Conservation (phyloP, 2,329 filamentous ascomycete genomes). For the Drechmeria coniospora region DNA sequence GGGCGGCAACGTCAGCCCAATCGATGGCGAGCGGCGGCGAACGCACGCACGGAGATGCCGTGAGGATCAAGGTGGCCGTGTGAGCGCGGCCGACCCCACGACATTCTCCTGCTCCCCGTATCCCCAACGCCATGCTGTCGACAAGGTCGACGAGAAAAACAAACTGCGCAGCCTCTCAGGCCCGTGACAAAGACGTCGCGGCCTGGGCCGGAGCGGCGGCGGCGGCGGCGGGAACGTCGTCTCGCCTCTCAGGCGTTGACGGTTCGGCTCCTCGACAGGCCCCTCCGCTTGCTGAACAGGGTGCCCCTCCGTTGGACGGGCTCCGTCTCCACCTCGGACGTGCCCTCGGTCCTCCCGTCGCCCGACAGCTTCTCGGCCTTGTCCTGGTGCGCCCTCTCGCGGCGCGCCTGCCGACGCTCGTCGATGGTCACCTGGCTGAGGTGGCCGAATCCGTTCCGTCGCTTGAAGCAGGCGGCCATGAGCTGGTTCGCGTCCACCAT, state of each 20-base stretch:
- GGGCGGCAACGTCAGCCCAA: too few species aligned
- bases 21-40: too few species aligned
- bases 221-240: neutral
- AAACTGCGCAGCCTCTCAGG: too few species aligned
- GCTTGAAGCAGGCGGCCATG: constrained; percentile 69
- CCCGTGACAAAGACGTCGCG: too few species aligned
- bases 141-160: neutral
- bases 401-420: constrained; percentile 53
- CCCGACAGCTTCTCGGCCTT: constrained; percentile 11
- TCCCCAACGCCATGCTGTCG: neutral
- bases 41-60: too few species aligned
- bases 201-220: too few species aligned
- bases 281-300: constrained; percentile 28
- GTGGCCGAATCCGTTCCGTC: constrained; percentile 65
- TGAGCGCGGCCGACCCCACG: too few species aligned
- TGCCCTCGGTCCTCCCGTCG: constrained; percentile 15
- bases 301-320: constrained; percentile 24
- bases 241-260: constrained; percentile 5
- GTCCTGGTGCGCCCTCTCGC: constrained; percentile 35
- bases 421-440: constrained; percentile 74
- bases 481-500: constrained; percentile 70
- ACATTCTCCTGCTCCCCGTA: neutral
- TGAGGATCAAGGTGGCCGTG: too few species aligned
- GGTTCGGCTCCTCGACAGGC: constrained; percentile 7
- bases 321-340: constrained; percentile 13